Evolutionary conservation across 1,139 yeast genomes (phyloP).

Genomic region (Geotrichum restrictum): DNA sequence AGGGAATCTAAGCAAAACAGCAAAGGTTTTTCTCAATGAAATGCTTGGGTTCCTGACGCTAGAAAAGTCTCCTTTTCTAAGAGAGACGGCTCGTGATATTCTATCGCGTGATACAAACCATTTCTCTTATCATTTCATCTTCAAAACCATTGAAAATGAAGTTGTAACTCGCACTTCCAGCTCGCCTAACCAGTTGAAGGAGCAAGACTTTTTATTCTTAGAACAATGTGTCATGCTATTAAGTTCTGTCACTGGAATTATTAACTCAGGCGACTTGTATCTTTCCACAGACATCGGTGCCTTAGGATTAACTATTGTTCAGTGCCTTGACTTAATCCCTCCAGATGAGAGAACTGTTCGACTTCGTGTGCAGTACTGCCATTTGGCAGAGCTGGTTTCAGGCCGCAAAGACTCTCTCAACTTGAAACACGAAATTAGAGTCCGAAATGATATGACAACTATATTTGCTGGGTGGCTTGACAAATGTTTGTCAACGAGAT

Average conservation of each 20-base stretch:
- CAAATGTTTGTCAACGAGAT: conserved; percentile 15
- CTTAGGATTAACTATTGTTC: conserved; percentile 39
- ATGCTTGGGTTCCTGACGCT: conserved; percentile 28
- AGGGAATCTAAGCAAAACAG: conserved; percentile 22
- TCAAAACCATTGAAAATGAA: conserved; percentile 34
- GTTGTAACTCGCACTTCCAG: conserved; percentile 10
- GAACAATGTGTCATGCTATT: conserved; percentile 44
- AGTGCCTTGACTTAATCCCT: conserved; percentile 40
- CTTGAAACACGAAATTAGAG: conserved; percentile 51
- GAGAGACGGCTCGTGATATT: conserved; percentile 50
- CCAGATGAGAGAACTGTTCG: conserved; percentile 44
- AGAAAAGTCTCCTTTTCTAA: conserved; percentile 29
- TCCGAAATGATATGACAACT: conserved; percentile 60
- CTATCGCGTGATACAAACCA: conserved; percentile 47
- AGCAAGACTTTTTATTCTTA: conserved; percentile 37
- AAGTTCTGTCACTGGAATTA: conserved; percentile 43
- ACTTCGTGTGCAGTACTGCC: conserved; percentile 57
- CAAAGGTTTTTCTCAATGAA: conserved; percentile 26
- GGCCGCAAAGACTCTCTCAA: conserved; percentile 37
- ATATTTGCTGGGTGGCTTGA: conserved; percentile 65
- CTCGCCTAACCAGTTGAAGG: conserved; percentile 11
- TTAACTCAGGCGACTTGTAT: conserved; percentile 41
- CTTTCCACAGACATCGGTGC: conserved; percentile 44
- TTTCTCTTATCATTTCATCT: conserved; percentile 41
- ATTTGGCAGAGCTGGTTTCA: conserved; percentile 52